phyloP scores from a whole-genome alignment of 2,329 filamentous ascomycete genomes.

The Exophiala xenobiotica region DNA sequence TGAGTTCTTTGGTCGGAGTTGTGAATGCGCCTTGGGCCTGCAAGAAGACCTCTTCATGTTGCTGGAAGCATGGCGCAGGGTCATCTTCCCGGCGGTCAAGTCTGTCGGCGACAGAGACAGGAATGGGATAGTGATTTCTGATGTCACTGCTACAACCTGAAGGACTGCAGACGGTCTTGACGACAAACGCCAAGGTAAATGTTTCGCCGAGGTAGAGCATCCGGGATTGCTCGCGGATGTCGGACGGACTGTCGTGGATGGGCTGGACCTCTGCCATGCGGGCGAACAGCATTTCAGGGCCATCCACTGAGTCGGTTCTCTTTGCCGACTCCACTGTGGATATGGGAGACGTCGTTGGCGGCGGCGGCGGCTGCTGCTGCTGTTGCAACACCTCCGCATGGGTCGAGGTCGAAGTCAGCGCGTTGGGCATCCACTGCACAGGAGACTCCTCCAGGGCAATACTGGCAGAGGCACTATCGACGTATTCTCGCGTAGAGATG shows the following conservation, averaged over 20 bases:
- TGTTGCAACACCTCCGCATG: no score
- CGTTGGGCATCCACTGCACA: no score
- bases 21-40: constrained; percentile 25
- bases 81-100: background rate
- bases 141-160: background rate
- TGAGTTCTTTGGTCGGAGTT: constrained; percentile 18
- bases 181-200: constrained; percentile 24
- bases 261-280: constrained; percentile 4
- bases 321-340: constrained; percentile 2
- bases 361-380: background rate
- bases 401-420: no score
- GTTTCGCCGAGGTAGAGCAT: constrained; percentile 10
- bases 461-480: no score
- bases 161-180: constrained; percentile 19
- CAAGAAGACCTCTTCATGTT: background rate
- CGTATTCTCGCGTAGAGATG: no score
- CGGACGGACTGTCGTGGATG: background rate
- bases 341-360: background rate
- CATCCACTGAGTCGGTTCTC: constrained; percentile 3
- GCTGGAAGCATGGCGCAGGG: background rate
- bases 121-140: background rate
- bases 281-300: constrained; percentile 10
- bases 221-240: constrained; percentile 2
- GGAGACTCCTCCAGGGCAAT: no score
- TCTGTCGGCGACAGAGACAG: background rate